Conservation (phyloP, 306 rosid species). For the Dryas octopetala region DNA sequence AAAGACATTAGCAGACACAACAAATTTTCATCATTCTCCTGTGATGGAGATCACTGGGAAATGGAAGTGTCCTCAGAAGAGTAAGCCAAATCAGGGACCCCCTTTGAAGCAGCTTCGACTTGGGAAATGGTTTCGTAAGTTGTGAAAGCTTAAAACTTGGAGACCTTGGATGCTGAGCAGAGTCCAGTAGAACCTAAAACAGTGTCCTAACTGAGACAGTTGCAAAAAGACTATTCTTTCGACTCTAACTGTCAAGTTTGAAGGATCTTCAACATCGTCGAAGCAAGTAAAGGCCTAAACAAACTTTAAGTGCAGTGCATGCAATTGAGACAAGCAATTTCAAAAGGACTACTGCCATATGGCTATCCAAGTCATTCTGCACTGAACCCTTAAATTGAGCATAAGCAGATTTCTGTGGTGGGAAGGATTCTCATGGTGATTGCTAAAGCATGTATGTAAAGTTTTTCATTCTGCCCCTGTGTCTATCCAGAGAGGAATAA, state of each 20-base stretch:
- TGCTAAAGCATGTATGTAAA: no score
- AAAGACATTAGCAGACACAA: slow-evolving; percentile 61
- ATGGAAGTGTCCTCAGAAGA: slow-evolving; percentile 84
- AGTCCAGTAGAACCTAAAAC: neutral
- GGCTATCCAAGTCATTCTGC: no score
- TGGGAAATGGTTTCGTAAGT: slow-evolving; percentile 65
- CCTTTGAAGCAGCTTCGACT: slow-evolving; percentile 89
- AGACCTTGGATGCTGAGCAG: neutral
- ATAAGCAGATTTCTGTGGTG: no score
- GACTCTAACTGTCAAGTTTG: neutral
- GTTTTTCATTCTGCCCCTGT: no score
- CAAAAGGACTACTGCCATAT: no score
- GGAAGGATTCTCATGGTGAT: no score
- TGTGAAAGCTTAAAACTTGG: slow-evolving; percentile 22
- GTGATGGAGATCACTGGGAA: slow-evolving; percentile 55
- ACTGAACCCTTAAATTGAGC: no score
- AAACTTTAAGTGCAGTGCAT: no score
- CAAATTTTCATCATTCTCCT: slow-evolving; percentile 47
- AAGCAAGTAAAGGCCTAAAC: no score
- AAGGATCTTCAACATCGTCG: no score
- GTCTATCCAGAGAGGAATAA: no score
- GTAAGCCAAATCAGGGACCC: slow-evolving; percentile 69
- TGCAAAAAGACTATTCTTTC: neutral
- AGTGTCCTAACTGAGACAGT: neutral
- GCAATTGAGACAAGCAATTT: no score